Evolutionary conservation across 2,329 filamentous ascomycete genomes (phyloP), one percentile per base, ranked within the genome.

Genomic region (Graphium sp.): DNA sequence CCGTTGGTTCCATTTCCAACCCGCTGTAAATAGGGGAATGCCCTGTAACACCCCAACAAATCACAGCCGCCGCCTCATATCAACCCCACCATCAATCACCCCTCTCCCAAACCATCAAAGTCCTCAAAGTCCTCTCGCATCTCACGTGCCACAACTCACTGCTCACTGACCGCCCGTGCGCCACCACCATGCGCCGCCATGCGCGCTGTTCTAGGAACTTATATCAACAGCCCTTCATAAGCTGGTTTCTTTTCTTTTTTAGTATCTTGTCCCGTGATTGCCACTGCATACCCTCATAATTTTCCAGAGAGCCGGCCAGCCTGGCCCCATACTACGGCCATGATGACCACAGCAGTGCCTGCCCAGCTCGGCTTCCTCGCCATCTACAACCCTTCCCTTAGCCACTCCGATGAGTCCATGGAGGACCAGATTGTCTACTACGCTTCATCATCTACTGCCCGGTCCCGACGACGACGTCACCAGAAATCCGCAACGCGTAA

Each of bases 391-490:
- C 89, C 91, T 19, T 72, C 76, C 5, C 66, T 91, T 24, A 76
- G 79, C 42, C 46, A 43, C 24, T 62, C 56, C 4, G 62, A 66
- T 40, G 60, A 65, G 24, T 63, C 58, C 2, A 61, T 87, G 39
- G 62, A 68, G 32, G 66, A 89, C 39, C 83, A 98, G 54, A 82
- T 95, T 37, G 81, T 94, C 40, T 98, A 93, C 60, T 94, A 92
- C 55, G 78, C 79, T 42, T 83, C 81, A 5, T 50, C 63, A 30
- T 53, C 48, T 31, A 56, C 58, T 3, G 55, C 56, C 28, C 38
- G 48, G 18, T 41, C 49, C 21, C 45, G 48, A 18, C 53, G 49
- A 28, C 55, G 53, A 32, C 25, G 20, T 14, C 30, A 22, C 15
- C 20, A 19, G 15, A n/a, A n/a, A n/a, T 22, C 20, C 10, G 50